These are phyloP conservation scores for Dichotomopilus funicola DNA, from an alignment of 2,329 filamentous ascomycete genomes.

Conservation along the genomic window DNA sequence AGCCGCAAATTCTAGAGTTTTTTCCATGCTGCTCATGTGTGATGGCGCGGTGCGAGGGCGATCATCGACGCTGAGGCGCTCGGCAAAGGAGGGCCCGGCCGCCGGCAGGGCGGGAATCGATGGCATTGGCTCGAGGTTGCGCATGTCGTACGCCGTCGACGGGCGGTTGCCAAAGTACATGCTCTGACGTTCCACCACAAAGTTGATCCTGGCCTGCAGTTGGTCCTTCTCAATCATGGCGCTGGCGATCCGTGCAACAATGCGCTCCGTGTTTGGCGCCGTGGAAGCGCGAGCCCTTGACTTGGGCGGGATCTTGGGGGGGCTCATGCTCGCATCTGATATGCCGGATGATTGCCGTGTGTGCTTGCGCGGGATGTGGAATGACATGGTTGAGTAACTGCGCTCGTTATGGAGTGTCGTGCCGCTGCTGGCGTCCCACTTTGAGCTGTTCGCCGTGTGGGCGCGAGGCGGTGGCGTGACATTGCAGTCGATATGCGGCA, in stretches of 20 bases:
- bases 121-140: constrained; percentile 44
- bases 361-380: constrained; percentile 47
- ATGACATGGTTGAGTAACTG: constrained; percentile 48
- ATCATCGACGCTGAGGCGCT: constrained; percentile 47
- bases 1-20: constrained; percentile 15
- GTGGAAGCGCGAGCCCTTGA: constrained; percentile 40
- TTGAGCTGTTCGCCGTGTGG: constrained; percentile 30
- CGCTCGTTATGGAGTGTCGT: constrained; percentile 33
- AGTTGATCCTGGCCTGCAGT: constrained; percentile 53
- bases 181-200: constrained; percentile 54
- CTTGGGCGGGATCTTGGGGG: constrained; percentile 39
- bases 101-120: constrained; percentile 52
- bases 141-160: constrained; percentile 42
- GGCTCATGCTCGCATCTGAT: constrained; percentile 28
- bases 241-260: constrained; percentile 50
- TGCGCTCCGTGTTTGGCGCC: constrained; percentile 42
- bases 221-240: constrained; percentile 54
- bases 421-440: constrained; percentile 28
- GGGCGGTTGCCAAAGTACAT: constrained; percentile 48
- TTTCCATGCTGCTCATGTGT: constrained; percentile 23
- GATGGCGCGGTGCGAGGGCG: constrained; percentile 32
- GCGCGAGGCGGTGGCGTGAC: constrained; percentile 36
- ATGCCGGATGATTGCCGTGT: constrained; percentile 29
- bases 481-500: constrained; percentile 44
- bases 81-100: constrained; percentile 50